Conservation (phyloP, 202 grass and related monocot genomes). For the Panicum virgatum region DNA sequence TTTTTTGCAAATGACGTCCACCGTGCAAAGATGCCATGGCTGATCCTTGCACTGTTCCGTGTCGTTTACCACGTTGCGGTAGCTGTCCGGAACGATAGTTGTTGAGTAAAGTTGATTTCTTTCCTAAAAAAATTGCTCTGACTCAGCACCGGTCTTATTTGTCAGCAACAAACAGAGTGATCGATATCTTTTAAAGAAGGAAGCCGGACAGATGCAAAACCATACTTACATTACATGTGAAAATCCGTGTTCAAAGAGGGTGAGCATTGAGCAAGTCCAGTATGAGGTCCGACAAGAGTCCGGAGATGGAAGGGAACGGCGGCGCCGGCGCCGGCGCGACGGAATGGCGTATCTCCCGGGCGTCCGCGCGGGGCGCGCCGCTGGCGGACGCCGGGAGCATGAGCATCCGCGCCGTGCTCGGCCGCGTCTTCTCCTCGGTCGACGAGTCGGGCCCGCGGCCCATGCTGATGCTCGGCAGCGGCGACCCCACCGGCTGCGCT, state of each 20-base stretch:
- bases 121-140: neutral
- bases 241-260: neutral
- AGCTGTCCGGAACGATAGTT: neutral
- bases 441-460: conserved; percentile 33
- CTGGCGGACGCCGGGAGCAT: conserved; percentile 19
- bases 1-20: neutral
- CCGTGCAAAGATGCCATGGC: neutral
- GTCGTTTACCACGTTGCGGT: neutral
- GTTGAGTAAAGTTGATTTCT: neutral
- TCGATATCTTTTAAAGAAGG: neutral
- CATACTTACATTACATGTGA: too few relatives aligned
- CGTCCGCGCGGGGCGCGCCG: neutral
- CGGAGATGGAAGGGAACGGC: neutral
- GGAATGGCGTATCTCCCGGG: conserved; percentile 45
- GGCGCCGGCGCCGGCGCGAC: neutral
- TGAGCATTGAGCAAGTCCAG: neutral
- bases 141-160: neutral
- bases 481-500: conserved; percentile 60
- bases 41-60: neutral
- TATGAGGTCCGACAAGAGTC: too few relatives aligned
- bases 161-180: neutral
- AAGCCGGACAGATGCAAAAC: too few relatives aligned
- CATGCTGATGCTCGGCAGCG: conserved; percentile 47
- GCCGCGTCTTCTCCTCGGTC: conserved; percentile 41
- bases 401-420: conserved; percentile 60